Conservation (phyloP, 2,329 filamentous ascomycete species). For the Allantophomopsis cytisporea region DNA sequence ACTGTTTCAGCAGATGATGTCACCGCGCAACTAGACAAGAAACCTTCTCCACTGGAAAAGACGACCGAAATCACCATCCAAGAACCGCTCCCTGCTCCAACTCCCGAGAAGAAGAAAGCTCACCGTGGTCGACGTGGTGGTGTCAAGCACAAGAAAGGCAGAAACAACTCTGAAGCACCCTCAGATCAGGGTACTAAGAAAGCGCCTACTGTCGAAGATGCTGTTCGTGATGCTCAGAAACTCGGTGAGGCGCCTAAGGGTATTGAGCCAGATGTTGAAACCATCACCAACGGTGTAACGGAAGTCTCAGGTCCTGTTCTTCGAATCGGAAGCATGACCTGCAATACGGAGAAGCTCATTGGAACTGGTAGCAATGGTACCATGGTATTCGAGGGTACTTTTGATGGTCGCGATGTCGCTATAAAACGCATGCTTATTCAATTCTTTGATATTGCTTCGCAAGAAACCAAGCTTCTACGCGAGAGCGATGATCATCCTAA, state of each 20-base stretch:
- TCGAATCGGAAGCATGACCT: slow-evolving; percentile 49
- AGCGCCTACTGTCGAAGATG: slow-evolving; percentile 40
- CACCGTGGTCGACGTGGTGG: slow-evolving; percentile 62
- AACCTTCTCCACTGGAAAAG: slow-evolving; percentile 23
- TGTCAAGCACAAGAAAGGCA: slow-evolving; percentile 40
- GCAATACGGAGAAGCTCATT: slow-evolving; percentile 48
- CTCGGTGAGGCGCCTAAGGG: slow-evolving; percentile 34
- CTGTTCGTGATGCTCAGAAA: slow-evolving; percentile 43
- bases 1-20: slow-evolving; percentile 16
- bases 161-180: slow-evolving; percentile 29
- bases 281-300: slow-evolving; percentile 40
- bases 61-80: slow-evolving; percentile 13
- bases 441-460: slow-evolving; percentile 89
- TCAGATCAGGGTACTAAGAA: slow-evolving; percentile 7
- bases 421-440: slow-evolving; percentile 95
- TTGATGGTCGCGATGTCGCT: slow-evolving; percentile 84
- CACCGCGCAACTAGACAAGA: slow-evolving; percentile 10
- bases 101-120: slow-evolving; percentile 48
- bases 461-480: slow-evolving; percentile 79
- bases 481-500: slow-evolving; percentile 95
- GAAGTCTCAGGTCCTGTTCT: slow-evolving; percentile 45
- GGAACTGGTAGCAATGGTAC: slow-evolving; percentile 92
- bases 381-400: slow-evolving; percentile 86
- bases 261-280: slow-evolving; percentile 49
- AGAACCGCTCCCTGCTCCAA: background rate